phyloP scores from a whole-genome alignment of 805 yeast species.

The Candida ulmi region DNA sequence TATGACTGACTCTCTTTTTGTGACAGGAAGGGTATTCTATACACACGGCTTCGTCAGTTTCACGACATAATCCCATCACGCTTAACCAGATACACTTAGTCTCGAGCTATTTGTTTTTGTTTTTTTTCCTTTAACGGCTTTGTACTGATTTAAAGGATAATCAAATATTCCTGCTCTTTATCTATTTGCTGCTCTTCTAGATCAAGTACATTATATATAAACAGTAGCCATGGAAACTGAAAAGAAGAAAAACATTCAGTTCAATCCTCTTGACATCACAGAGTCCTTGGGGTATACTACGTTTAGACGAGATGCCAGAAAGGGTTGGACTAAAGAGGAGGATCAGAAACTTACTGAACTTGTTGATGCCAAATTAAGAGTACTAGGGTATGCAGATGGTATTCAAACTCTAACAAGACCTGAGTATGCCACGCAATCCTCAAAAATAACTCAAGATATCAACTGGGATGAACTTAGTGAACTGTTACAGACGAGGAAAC shows the following conservation, averaged over 20 bases:
- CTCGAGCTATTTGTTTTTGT: too few relatives aligned
- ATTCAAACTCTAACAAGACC: conserved; percentile 23
- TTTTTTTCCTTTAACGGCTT: too few relatives aligned
- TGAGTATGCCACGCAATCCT: conserved; percentile 20
- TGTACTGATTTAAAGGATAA: too few relatives aligned
- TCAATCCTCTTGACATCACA: conserved; percentile 46
- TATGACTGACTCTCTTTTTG: too few relatives aligned
- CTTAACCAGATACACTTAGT: too few relatives aligned
- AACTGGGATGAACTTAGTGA: conserved; percentile 60
- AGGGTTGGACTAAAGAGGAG: conserved; percentile 74
- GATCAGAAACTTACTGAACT: conserved; percentile 48
- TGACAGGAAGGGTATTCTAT: too few relatives aligned
- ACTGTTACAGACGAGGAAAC: conserved; percentile 48
- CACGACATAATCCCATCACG: too few relatives aligned
- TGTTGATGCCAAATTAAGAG: conserved; percentile 31
- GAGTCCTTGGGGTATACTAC: conserved; percentile 73
- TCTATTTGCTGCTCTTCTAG: too few relatives aligned
- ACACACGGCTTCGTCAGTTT: too few relatives aligned
- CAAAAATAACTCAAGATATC: conserved; percentile 28
- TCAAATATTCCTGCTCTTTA: too few relatives aligned
- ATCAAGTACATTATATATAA: too few relatives aligned
- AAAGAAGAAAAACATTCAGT: conserved; percentile 22
- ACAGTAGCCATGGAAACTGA: conserved; percentile 4
- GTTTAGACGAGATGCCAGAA: conserved; percentile 54
- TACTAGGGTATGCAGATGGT: conserved; percentile 30